A percentile compares a stretch with the other conserved stretches of the same genome.
Evolutionary conservation across 2,329 filamentous ascomycete species (phyloP).

Genomic region (Diplocarpon rosae): DNA sequence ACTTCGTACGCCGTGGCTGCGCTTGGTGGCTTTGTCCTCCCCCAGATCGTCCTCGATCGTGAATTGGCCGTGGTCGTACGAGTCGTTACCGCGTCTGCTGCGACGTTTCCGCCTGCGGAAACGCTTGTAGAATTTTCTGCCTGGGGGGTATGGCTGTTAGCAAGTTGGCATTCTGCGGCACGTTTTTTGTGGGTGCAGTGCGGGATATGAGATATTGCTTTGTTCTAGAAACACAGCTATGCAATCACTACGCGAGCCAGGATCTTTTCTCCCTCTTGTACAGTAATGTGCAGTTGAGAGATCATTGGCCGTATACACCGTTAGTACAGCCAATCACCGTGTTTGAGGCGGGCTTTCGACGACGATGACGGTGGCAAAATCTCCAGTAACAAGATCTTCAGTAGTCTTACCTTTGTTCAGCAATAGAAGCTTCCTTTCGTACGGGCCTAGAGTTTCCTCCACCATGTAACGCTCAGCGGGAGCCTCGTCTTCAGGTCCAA

Average conservation of each 20-base stretch:
- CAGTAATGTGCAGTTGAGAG: neutral
- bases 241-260: neutral
- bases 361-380: neutral
- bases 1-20: neutral
- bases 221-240: neutral
- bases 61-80: conserved; percentile 7
- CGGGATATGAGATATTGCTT: neutral
- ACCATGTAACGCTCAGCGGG: conserved; percentile 35
- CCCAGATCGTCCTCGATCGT: conserved; percentile 1
- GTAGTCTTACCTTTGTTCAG: conserved; percentile 26
- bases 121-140: conserved; percentile 7
- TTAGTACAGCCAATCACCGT: neutral
- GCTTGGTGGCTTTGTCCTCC: neutral
- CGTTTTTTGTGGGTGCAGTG: neutral
- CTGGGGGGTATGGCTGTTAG: conserved; percentile 2
- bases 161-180: neutral
- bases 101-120: conserved; percentile 6
- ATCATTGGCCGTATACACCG: neutral
- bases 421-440: conserved; percentile 38
- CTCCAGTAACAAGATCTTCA: neutral
- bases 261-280: neutral
- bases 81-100: neutral
- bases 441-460: conserved; percentile 43
- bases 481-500: conserved; percentile 33
- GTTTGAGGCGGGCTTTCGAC: neutral